Percentiles rank a stretch among this genome's conserved stretches.
phyloP scores from a whole-genome alignment of 75 land plant species.

The Selaginella moellendorffii region DNA sequence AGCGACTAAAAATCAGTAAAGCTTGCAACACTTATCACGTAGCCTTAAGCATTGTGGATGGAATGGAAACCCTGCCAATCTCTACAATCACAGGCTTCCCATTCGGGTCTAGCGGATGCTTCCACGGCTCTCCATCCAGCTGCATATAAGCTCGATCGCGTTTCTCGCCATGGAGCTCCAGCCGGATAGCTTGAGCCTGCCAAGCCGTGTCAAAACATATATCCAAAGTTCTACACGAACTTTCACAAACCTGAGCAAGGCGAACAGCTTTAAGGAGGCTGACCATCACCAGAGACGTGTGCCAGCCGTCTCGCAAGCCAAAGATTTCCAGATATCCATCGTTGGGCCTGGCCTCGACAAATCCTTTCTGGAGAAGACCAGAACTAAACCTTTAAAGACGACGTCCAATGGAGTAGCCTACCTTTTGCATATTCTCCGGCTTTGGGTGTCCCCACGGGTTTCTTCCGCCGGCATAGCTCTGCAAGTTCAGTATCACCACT shows the following conservation, averaged over 20 bases:
- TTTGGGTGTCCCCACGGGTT: constrained; percentile 81
- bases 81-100: constrained; percentile 12
- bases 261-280: constrained; percentile 7
- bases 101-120: constrained; percentile 30
- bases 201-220: constrained; percentile 9
- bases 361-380: constrained; percentile 4
- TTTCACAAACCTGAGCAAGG: not conserved
- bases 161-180: constrained; percentile 51
- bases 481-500: constrained; percentile 71
- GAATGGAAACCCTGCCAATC: constrained; percentile 11
- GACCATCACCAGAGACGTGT: constrained; percentile 13
- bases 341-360: not conserved
- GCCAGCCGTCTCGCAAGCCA: constrained; percentile 9
- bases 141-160: constrained; percentile 49
- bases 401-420: constrained; percentile 3
- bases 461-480: constrained; percentile 81
- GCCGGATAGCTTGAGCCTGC: constrained; percentile 54
- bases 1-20: no score
- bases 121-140: constrained; percentile 96
- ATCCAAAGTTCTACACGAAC: no score
- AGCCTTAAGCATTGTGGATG: constrained; percentile 12
- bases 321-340: constrained; percentile 1
- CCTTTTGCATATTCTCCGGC: constrained; percentile 60
- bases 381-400: not conserved
- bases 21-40: no score